Evolutionary conservation across 2,329 filamentous ascomycete genomes (phyloP), one percentile per base, ranked within the genome.

Genomic region (Penicillium decumbens): DNA sequence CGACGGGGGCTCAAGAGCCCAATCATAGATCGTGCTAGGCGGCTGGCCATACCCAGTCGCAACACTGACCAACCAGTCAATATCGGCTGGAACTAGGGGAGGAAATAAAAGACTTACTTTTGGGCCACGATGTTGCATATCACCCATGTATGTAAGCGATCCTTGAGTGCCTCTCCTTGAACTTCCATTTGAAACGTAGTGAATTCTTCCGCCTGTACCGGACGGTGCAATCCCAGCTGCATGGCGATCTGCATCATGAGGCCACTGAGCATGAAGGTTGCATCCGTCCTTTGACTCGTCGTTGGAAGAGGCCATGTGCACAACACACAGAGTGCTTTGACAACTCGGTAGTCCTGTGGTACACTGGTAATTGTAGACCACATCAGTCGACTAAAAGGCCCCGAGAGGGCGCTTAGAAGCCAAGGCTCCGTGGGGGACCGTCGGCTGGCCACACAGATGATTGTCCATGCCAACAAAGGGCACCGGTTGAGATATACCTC

Each of bases 111-210:
- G 4, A 64, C 74, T 64, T 64, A 80, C 79, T 80, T 81, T 57
- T 85, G 81, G n/a, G 82, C 81, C 8, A 84, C 81, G 49, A 84
- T 79, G 58, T 85, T 85, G 69, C 82, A 84, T 4, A 82, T 77
- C 1, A 80, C 80, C 82, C 82, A 86, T 2, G 82, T 85, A 59
- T 82, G 77, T 29, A 84, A 69, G 13, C 82, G 75, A 64, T 85
- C 82, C 32, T 80, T 77, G 47, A 84, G 74, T 47, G 83, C 81
- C 60, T 83, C 81, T 25, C 81, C 79, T 54, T 77, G 71, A 12
- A 83, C 67, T 47, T 81, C 70, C 56, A 75, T 71, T 15, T 69
- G 67, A 55, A 75, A 75, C 4, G 74, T 75, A 4, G 69, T 73
- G 49, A 76, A 76, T 51, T 76, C 74, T 59, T 83, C 80, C 1